Percentiles rank a stretch among this genome's conserved stretches.
Evolutionary conservation across 495 filamentous ascomycete genomes (phyloP).

Genomic region (Tuber umbilicatum): DNA sequence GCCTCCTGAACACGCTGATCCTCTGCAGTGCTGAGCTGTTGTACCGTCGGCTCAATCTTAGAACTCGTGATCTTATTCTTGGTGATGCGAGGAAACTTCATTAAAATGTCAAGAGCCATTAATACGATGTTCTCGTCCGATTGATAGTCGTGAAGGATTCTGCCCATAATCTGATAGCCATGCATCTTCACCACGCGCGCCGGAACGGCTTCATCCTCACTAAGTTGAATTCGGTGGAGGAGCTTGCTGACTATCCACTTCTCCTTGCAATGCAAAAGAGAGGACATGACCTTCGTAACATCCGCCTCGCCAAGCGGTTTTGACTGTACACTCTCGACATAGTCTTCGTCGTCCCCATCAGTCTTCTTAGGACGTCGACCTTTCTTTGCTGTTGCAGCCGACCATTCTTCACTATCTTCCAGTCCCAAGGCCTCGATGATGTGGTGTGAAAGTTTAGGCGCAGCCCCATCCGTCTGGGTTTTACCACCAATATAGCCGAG

Average conservation of each 20-base stretch:
- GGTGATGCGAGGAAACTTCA: constrained; percentile 81
- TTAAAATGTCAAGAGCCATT: constrained; percentile 83
- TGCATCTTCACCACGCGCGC: constrained; percentile 93
- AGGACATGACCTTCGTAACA: constrained; percentile 96
- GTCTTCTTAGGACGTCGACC: constrained; percentile 80
- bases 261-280: constrained; percentile 97
- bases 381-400: constrained; percentile 77
- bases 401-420: constrained; percentile 78
- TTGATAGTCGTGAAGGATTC: constrained; percentile 71
- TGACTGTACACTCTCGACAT: constrained; percentile 81
- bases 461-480: constrained; percentile 83
- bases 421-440: constrained; percentile 95
- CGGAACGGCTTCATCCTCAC: constrained; percentile 78
- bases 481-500: constrained; percentile 94
- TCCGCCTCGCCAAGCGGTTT: constrained; percentile 71
- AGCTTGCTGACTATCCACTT: constrained; percentile 99
- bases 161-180: constrained; percentile 90
- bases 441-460: constrained; percentile 80
- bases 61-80: constrained; percentile 96
- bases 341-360: constrained; percentile 93
- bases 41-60: constrained; percentile 81
- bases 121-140: constrained; percentile 82
- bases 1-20: constrained; percentile 65
- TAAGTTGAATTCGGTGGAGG: constrained; percentile 79
- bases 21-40: constrained; percentile 56